phyloP scores from a whole-genome alignment of 1,139 yeast species.

The Geotrichum carabidarum region DNA sequence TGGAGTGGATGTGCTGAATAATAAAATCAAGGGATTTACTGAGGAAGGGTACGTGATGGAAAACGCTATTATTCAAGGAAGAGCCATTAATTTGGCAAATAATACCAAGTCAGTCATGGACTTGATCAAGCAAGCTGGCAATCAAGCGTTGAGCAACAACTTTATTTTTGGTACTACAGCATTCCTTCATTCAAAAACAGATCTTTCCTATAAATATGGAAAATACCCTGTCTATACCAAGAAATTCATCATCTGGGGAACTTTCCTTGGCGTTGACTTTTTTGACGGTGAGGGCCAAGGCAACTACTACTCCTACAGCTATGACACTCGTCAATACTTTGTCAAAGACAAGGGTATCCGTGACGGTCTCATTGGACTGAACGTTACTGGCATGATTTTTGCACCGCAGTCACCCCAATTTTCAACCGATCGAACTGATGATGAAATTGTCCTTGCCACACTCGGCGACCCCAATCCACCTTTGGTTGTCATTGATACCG shows the following conservation, averaged over 20 bases:
- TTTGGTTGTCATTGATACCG: not conserved
- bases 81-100: not conserved
- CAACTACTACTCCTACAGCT: constrained; percentile 4
- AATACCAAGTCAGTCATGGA: not conserved
- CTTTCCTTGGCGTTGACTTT: not conserved
- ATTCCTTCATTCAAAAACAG: not conserved
- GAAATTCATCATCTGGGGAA: constrained; percentile 4
- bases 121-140: not conserved
- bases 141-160: not conserved
- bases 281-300: not conserved
- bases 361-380: not conserved
- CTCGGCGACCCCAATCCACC: not conserved
- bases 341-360: not conserved
- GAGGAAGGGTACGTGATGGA: not conserved
- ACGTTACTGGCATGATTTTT: not conserved
- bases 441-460: constrained; percentile 4
- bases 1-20: not conserved
- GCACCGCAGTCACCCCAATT: constrained; percentile 1
- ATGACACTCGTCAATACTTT: constrained; percentile 3
- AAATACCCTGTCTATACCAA: constrained; percentile 3
- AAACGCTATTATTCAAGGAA: not conserved
- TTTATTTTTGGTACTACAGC: not conserved
- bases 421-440: constrained; percentile 5
- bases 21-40: not conserved
- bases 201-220: constrained; percentile 3